Evolutionary conservation across 2,329 filamentous ascomycete genomes (phyloP), one percentile per base, ranked within the genome.

Genomic region (Botrytis aclada): DNA sequence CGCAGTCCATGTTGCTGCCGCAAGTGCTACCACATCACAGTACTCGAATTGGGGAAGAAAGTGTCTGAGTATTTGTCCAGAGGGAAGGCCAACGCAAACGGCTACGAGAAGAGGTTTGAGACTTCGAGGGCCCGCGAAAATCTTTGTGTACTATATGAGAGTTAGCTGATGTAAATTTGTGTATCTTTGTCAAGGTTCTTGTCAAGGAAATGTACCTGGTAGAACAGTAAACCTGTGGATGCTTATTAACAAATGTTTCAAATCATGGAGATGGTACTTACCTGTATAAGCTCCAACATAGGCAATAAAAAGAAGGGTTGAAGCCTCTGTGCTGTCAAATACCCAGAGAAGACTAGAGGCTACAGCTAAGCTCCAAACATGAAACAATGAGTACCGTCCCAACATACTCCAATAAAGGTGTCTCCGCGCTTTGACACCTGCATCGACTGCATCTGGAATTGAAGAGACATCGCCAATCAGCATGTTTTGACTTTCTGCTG

Each of bases 321-420:
- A 84, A 65, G 82, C 77, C 16, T 80, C 25, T 5, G 81, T 81
- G 41, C 78, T 79, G 69, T 86, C 83, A 77, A 88, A 87, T 9
- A 83, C 82, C 86, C 86, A 88, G n/a, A 88, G 81, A 34, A 88
- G 80, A 37, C 82, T 82, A 84, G 72, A 34, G 79, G 76, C n/a
- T 81, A 77, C 25, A 78, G 81, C 22, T 75, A 79, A 62, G 75
- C 74, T 37, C 83, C 83, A 66, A 81, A 81, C 66, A 80, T 78
- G 69, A 75, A 86, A 83, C 56, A 85, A 81, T 67, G 87, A 81
- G 76, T 85, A 88, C 73, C 82, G 84, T 80, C 80, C 76, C 34
- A 82, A 69, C 4, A 82, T 78, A 29, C 78, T 79, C 69, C 76
- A 75, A 34, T 78, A 76, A 1, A 84, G 77, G 45, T 80, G 77